Conservation (phyloP, 768 basidiomycete species). For the Lentinula raphanica region DNA sequence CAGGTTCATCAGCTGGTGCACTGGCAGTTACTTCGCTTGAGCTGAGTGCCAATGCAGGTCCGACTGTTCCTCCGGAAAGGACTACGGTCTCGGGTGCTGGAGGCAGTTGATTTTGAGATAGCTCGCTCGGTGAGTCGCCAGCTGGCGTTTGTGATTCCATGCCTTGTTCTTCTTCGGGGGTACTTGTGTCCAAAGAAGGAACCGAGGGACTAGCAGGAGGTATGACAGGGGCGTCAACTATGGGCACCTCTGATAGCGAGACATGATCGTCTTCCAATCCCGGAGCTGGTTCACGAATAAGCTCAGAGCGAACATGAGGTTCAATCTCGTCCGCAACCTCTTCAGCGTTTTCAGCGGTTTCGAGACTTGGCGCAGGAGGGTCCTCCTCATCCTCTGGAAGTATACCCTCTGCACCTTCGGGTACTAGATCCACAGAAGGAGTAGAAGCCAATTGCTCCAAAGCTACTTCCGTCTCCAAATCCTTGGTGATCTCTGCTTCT, state of each 20-base stretch:
- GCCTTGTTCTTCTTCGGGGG: neutral
- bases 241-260: neutral
- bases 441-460: neutral
- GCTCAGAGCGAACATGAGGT: neutral
- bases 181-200: neutral
- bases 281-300: neutral
- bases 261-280: neutral
- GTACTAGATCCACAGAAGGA: neutral
- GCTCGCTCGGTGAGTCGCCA: neutral
- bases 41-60: neutral
- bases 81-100: neutral
- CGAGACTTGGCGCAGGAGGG: neutral
- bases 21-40: neutral
- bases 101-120: neutral
- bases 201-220: neutral
- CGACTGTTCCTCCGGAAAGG: neutral
- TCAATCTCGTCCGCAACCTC: neutral
- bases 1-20: neutral
- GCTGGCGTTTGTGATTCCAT: neutral
- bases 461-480: neutral
- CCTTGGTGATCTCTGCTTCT: neutral
- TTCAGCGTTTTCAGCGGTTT: neutral
- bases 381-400: no score
- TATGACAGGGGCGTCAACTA: neutral
- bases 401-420: neutral